A percentile compares a stretch with the other conserved stretches of the same genome.
These are phyloP conservation scores for Heritiera littoralis DNA, from an alignment of 345 rosid species.

Conservation along the genomic window DNA sequence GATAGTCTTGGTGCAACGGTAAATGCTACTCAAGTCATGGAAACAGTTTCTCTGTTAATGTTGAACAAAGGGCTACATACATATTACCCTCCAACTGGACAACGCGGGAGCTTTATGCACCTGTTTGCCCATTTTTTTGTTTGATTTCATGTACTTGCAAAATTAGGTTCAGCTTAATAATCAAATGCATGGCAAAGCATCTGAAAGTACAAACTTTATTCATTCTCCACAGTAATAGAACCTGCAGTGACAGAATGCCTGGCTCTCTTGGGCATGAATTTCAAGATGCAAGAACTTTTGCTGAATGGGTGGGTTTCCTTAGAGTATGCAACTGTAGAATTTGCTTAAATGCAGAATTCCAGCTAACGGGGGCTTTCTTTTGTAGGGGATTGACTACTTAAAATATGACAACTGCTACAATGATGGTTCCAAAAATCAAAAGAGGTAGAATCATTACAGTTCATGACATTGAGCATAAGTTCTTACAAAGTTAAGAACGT, in stretches of 20 bases:
- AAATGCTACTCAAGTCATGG: background rate
- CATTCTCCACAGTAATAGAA: conserved; percentile 29
- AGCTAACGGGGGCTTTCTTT: background rate
- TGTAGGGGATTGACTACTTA: conserved; percentile 28
- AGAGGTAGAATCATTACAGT: conserved; percentile 30
- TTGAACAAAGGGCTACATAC: no score
- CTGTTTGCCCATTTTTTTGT: no score
- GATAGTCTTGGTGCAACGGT: no score
- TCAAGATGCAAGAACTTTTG: conserved; percentile 56
- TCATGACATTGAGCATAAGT: background rate
- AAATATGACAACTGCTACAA: conserved; percentile 58
- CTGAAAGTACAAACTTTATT: background rate
- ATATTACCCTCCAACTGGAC: no score
- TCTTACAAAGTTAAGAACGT: background rate
- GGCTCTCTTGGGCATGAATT: conserved; percentile 61
- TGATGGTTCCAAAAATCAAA: conserved; percentile 36
- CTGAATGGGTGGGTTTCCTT: conserved; percentile 47
- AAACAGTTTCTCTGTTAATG: no score
- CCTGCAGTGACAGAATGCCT: conserved; percentile 63
- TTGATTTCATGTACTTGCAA: no score
- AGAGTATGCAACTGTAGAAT: background rate
- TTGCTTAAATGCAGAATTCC: background rate
- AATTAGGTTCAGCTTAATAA: background rate
- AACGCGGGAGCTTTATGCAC: no score
- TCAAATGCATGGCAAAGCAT: background rate